These are phyloP conservation scores for Annulohypoxylon bovei DNA, from an alignment of 495 filamentous ascomycete genomes.

Conservation along the genomic window DNA sequence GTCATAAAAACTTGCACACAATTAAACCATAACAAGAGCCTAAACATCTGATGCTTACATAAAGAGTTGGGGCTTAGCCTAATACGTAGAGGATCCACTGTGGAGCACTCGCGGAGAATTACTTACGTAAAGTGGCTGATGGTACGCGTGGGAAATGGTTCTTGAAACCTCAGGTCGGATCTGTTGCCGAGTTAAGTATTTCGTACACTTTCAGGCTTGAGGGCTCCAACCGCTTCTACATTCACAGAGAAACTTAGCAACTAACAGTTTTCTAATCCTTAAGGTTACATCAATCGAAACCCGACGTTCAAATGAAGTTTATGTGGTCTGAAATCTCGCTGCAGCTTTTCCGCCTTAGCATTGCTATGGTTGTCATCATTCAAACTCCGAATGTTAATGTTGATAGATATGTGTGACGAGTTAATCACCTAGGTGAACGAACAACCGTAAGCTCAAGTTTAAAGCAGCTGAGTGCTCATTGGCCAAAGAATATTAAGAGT, in stretches of 20 bases:
- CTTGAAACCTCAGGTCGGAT: background rate
- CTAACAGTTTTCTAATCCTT: no score
- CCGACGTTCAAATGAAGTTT: no score
- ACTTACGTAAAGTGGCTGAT: background rate
- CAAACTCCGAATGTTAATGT: background rate
- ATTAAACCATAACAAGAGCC: background rate
- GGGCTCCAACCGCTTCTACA: no score
- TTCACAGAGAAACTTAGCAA: no score
- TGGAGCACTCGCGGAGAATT: background rate
- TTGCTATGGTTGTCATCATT: no score
- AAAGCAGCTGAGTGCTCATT: background rate
- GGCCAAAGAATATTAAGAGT: background rate
- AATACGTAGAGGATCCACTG: background rate
- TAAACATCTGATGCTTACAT: background rate
- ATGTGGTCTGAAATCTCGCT: no score
- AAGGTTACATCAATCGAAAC: no score
- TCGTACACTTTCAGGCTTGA: background rate
- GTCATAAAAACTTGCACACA: conserved; percentile 23
- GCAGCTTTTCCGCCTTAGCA: no score
- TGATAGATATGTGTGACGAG: background rate
- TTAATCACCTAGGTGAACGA: background rate
- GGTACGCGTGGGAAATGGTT: background rate
- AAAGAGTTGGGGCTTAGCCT: background rate
- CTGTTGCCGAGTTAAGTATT: no score
- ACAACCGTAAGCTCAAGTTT: background rate